Evolutionary conservation across 2,329 filamentous ascomycete species (phyloP).

Genomic region (Penicillium palitans): DNA sequence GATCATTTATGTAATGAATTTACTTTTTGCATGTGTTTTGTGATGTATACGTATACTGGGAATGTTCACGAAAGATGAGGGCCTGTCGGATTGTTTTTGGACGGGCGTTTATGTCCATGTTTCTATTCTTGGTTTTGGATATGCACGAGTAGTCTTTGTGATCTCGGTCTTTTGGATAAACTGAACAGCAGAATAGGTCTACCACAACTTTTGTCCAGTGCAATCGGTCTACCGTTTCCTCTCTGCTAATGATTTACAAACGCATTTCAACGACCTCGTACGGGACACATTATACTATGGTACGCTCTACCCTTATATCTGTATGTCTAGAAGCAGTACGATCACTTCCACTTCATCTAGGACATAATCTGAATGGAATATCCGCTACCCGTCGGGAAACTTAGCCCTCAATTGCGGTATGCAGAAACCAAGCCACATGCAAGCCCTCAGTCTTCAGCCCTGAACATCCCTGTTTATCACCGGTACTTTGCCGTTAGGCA

Average conservation of each 20-base stretch:
- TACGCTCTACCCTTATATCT: neutral
- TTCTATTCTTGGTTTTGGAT: neutral
- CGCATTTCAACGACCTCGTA: neutral
- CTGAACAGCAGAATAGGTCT: constrained; percentile 4
- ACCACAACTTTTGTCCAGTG: neutral
- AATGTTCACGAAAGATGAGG: constrained; percentile 2
- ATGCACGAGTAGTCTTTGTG: neutral
- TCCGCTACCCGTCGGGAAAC: neutral
- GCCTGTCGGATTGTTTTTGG: neutral
- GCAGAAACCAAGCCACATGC: neutral
- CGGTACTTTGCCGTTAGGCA: neutral
- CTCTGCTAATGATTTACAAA: neutral
- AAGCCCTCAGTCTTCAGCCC: neutral
- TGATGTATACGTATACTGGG: constrained; percentile 8
- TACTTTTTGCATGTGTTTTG: constrained; percentile 2
- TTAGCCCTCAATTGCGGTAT: neutral
- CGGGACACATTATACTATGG: neutral
- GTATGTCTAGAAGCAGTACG: neutral
- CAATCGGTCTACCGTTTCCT: neutral
- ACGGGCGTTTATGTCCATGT: neutral
- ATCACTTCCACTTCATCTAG: neutral
- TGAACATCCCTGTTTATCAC: neutral
- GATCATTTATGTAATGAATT: constrained; percentile 5
- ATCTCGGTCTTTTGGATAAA: constrained; percentile 2
- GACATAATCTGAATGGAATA: neutral